Evolutionary conservation across 2,329 filamentous ascomycete genomes (phyloP).

Genomic region (Trichoderma endophyticum): DNA sequence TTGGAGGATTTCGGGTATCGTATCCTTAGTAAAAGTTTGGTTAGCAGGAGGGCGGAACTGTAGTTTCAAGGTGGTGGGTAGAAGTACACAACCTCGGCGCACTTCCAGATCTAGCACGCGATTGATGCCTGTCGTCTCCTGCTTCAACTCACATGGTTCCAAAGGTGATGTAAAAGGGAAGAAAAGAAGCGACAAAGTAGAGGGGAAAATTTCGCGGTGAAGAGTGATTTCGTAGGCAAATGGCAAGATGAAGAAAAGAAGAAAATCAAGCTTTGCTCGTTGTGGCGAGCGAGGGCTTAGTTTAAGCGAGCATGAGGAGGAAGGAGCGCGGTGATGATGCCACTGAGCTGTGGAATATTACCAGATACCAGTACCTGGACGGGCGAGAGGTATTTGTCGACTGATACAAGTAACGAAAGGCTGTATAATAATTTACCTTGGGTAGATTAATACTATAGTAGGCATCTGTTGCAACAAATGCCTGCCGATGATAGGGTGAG

Average conservation of each 20-base stretch:
- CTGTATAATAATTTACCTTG: background rate
- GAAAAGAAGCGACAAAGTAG: background rate
- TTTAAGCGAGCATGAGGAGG: background rate
- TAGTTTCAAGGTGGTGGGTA: background rate
- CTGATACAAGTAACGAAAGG: background rate
- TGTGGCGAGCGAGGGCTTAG: background rate
- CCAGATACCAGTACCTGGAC: background rate
- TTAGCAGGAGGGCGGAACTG: background rate
- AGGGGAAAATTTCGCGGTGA: background rate
- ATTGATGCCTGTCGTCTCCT: background rate
- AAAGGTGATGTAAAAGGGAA: background rate
- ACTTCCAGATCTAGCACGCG: background rate
- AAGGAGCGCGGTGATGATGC: background rate
- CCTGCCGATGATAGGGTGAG: background rate
- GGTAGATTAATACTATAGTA: background rate
- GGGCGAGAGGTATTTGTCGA: background rate
- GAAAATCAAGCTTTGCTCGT: background rate
- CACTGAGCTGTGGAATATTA: background rate
- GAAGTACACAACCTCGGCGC: background rate
- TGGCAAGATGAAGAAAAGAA: background rate
- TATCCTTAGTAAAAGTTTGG: background rate
- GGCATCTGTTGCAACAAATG: background rate
- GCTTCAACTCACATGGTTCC: background rate
- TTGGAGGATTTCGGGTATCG: background rate
- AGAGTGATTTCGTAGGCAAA: background rate